These are phyloP conservation scores for Psilocybe sp. DNA, from an alignment of 768 basidiomycete species.

Conservation along the genomic window DNA sequence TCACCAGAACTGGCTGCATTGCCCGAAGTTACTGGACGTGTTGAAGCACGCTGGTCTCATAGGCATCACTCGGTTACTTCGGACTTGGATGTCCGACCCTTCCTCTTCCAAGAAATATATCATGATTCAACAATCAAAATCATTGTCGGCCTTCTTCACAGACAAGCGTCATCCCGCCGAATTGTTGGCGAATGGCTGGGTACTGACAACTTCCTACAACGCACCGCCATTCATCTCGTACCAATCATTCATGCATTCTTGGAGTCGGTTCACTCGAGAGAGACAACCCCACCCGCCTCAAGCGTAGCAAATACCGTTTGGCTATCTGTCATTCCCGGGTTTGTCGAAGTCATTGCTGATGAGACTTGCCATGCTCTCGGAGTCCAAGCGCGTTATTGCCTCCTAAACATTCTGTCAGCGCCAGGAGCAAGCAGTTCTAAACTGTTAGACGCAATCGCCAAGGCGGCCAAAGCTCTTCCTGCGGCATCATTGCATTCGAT, in stretches of 20 bases:
- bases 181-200: constrained; percentile 40
- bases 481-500: constrained; percentile 8
- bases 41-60: constrained; percentile 32
- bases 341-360: constrained; percentile 7
- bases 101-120: constrained; percentile 44
- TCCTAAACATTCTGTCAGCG: constrained; percentile 8
- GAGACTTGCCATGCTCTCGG: constrained; percentile 4
- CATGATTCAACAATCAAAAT: constrained; percentile 40
- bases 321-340: constrained; percentile 23
- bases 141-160: constrained; percentile 43
- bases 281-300: constrained; percentile 7
- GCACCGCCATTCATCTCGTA: constrained; percentile 28
- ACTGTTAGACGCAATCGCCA: constrained; percentile 8
- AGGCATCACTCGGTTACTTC: constrained; percentile 15
- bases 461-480: constrained; percentile 9
- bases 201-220: constrained; percentile 20
- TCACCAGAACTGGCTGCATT: constrained; percentile 13
- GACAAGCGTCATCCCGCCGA: constrained; percentile 20
- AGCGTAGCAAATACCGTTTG: constrained; percentile 19
- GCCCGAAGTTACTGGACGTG: constrained; percentile 17
- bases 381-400: constrained; percentile 7
- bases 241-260: constrained; percentile 44
- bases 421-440: background rate
- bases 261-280: constrained; percentile 26
- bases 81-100: constrained; percentile 24